A percentile compares a stretch with the other conserved stretches of the same genome.
These are phyloP conservation scores for Daucus carota DNA, from an alignment of 129 eudicot species.

Conservation along the genomic window DNA sequence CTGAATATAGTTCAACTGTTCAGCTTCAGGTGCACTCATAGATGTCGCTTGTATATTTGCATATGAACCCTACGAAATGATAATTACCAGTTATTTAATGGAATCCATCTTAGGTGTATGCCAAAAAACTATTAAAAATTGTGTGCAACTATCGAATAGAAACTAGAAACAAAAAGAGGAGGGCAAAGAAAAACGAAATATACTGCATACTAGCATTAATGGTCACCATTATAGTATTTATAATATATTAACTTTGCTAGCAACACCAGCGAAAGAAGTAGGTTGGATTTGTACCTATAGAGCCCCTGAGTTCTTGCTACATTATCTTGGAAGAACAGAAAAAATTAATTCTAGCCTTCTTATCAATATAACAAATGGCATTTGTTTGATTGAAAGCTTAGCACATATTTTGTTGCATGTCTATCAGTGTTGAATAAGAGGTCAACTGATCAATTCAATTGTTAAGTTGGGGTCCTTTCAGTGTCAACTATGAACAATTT, in stretches of 20 bases:
- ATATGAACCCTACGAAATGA: constrained; percentile 42
- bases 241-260: neutral
- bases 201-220: neutral
- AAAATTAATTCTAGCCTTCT: neutral
- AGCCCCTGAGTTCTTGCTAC: neutral
- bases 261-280: neutral
- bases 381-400: neutral
- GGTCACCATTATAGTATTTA: neutral
- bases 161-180: neutral
- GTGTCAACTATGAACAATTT: neutral
- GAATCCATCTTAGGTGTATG: neutral
- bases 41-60: constrained; percentile 33
- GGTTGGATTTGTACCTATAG: neutral
- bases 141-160: neutral
- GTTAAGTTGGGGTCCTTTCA: neutral
- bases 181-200: neutral
- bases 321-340: neutral
- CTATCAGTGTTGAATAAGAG: neutral
- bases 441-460: neutral
- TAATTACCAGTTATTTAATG: neutral
- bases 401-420: neutral
- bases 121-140: neutral
- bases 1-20: constrained; percentile 28
- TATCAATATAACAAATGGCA: neutral
- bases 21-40: constrained; percentile 30